Evolutionary conservation across 2,329 filamentous ascomycete genomes (phyloP), one percentile per base, ranked within the genome.

Genomic region (Pyricularia sp.): DNA sequence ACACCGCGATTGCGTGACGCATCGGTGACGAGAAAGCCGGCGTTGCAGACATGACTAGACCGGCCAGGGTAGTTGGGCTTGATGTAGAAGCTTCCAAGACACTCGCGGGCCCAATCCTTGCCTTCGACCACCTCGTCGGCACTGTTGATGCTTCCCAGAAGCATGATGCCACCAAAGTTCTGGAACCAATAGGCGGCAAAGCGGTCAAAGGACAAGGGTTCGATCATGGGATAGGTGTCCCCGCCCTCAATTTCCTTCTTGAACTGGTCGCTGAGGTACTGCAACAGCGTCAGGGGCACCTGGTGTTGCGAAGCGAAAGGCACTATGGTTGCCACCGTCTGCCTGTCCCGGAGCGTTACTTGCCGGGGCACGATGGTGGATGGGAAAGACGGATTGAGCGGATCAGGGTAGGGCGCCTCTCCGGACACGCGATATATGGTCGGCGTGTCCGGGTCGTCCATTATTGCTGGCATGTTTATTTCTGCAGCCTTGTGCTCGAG

Each of bases 51-150:
- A 78, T 96, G 92, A 75, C 89, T 94, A 77, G 90, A 94, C 66
- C 92, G 84, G 62, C 92, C 92, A 0, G 92, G 91, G 74, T 96
- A 96, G 76, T 96, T 96, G 62, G 92, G 91, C 78, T 94, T 93
- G 81, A 96, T 90, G 77, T 94, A 96, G 77, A 96, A 96, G 77
- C 90, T 96, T 65, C 92, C 92, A 59, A 96, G 79, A 71, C 91
- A 96, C 71, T 89, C 82, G 72, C 87, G 87, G 68, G 86, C 84
- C 91, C 92, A 96, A 75, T 93, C 89, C 68, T 81, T 79, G 75
- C 81, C 75, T 76, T 86, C 76, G 70, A 81, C 71, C 66, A 84
- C 75, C 65, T 88, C 85, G 65, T 64, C 69, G 30, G 83, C 78
- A 65, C 81, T 82, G 63, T 85, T 83, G 65, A 93, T 85, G 70